These are phyloP conservation scores for Astraeus odoratus DNA, from an alignment of 768 basidiomycete genomes.

Conservation along the genomic window DNA sequence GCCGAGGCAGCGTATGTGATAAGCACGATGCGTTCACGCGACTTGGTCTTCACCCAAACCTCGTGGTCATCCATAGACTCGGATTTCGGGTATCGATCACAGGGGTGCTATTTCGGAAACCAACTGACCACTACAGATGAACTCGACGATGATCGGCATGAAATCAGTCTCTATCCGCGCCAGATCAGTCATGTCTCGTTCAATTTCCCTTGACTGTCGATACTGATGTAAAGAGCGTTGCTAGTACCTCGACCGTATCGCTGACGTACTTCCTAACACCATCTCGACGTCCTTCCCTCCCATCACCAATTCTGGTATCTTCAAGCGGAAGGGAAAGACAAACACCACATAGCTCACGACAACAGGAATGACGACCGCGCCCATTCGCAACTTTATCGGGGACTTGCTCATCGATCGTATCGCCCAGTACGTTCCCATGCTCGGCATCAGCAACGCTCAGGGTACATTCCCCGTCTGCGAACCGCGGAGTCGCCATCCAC, in stretches of 20 bases:
- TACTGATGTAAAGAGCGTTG: too few relatives aligned
- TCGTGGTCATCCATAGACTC: constrained; percentile 13
- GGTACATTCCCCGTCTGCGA: constrained; percentile 20
- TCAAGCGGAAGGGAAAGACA: constrained; percentile 24
- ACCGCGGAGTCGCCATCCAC: constrained; percentile 21
- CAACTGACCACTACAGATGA: constrained; percentile 22
- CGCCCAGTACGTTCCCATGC: constrained; percentile 25
- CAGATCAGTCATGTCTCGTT: constrained; percentile 30
- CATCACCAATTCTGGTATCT: constrained; percentile 28
- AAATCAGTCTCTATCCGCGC: constrained; percentile 24
- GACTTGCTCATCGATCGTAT: constrained; percentile 24
- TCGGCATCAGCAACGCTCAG: constrained; percentile 17
- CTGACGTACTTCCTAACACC: constrained; percentile 23
- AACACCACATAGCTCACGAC: constrained; percentile 24
- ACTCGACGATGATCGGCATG: constrained; percentile 24
- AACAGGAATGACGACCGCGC: constrained; percentile 27
- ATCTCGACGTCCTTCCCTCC: constrained; percentile 30
- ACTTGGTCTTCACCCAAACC: too few relatives aligned
- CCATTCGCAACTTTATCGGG: constrained; percentile 27
- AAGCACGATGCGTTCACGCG: not conserved
- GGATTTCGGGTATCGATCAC: constrained; percentile 43
- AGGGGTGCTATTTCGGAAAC: constrained; percentile 32
- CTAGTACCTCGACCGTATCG: constrained; percentile 28
- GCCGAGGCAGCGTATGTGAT: constrained; percentile 27
- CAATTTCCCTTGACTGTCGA: constrained; percentile 37